These are phyloP conservation scores for Modicella reniformis DNA, from an alignment of 371 early-diverging fungal species.

Conservation along the genomic window DNA sequence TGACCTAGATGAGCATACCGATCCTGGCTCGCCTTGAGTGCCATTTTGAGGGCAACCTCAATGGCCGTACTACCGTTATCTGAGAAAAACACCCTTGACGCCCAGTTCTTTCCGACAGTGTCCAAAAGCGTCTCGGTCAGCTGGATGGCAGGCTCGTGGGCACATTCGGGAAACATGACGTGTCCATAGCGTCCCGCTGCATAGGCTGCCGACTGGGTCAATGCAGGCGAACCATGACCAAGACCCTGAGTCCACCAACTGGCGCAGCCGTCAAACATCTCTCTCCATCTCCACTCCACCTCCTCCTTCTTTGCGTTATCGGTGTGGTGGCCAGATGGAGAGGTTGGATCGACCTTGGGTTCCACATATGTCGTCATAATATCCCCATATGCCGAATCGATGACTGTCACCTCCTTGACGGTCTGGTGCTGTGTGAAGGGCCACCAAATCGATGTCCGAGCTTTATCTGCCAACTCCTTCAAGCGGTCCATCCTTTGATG, in stretches of 20 bases:
- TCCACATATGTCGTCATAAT: constrained; percentile 64
- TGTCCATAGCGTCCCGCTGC: constrained; percentile 87
- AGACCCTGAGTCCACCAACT: constrained; percentile 90
- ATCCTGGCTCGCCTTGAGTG: constrained; percentile 61
- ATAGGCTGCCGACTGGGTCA: constrained; percentile 72
- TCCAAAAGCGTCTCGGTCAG: constrained; percentile 71
- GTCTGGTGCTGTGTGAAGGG: constrained; percentile 84
- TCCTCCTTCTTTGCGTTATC: constrained; percentile 18
- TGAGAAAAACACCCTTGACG: constrained; percentile 79
- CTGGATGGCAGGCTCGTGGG: constrained; percentile 76
- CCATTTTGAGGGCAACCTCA: constrained; percentile 89
- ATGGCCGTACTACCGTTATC: constrained; percentile 86
- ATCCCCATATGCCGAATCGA: constrained; percentile 83
- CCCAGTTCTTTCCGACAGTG: constrained; percentile 75
- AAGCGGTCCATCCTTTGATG: constrained; percentile 65
- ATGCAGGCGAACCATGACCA: constrained; percentile 76
- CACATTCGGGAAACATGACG: constrained; percentile 83
- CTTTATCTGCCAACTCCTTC: constrained; percentile 67
- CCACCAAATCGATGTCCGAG: constrained; percentile 78
- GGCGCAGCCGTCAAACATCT: constrained; percentile 81
- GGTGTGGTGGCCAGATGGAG: neutral
- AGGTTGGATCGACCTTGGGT: constrained; percentile 12
- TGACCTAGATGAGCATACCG: constrained; percentile 58
- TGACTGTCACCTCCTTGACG: constrained; percentile 74
- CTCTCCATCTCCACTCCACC: constrained; percentile 44